A percentile compares a stretch with the other conserved stretches of the same genome.
Evolutionary conservation across 495 filamentous ascomycete species (phyloP).

Genomic region (Penicillium atrosanguineum): DNA sequence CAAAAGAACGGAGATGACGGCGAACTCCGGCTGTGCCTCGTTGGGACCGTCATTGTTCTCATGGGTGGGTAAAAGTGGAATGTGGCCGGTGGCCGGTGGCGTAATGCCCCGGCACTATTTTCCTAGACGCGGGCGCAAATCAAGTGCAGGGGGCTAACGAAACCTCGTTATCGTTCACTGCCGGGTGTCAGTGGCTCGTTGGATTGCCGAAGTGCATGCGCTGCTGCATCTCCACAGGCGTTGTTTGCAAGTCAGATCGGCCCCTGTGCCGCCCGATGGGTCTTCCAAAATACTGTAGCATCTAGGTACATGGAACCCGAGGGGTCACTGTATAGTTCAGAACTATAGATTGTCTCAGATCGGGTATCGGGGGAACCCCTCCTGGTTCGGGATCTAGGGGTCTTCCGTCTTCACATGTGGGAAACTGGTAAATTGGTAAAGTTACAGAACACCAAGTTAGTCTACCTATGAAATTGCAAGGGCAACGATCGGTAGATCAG

Average conservation of each 20-base stretch:
- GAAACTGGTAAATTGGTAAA: too few species aligned
- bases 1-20: background rate
- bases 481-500: constrained; percentile 17
- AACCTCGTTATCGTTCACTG: background rate
- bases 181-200: background rate
- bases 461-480: constrained; percentile 14
- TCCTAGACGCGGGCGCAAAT: background rate
- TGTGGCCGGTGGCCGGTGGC: background rate
- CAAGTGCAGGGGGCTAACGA: background rate
- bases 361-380: background rate
- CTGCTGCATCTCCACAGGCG: background rate
- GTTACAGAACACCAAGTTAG: background rate
- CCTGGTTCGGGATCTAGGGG: background rate
- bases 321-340: background rate
- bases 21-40: background rate
- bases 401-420: background rate
- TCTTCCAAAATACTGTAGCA: too few species aligned
- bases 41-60: background rate
- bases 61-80: background rate
- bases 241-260: background rate
- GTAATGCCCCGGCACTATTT: background rate
- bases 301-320: background rate
- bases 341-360: background rate
- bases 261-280: background rate
- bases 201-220: background rate